Evolutionary conservation across 441 rosid species (phyloP), one percentile per base, ranked within the genome.

Genomic region (Bocquillonia castaneifolia): DNA sequence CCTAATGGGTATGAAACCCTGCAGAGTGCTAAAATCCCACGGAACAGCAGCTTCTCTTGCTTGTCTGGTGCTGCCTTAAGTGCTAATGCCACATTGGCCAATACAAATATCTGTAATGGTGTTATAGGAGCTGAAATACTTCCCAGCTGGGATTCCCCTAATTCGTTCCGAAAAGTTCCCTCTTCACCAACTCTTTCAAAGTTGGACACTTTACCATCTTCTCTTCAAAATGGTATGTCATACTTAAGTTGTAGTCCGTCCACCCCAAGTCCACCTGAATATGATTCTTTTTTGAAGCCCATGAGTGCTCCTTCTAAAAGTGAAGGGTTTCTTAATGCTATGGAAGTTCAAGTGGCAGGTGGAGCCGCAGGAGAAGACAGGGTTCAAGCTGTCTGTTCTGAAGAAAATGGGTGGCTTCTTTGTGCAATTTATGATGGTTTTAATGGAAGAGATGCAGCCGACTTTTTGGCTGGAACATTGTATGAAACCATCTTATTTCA

Each of bases 301-400:
- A 70, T 73, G 85, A 88, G 87, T 56, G 79, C 87, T 74, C 87
- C 93, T 77, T 80, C 84, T n/a, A 79, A 80, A 71, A 79, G 74
- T 71, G 93, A 92, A 61, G 82, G 93, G 50, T 91, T 88, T 74
- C 88, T 85, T 48, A 85, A 81, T 67, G 81, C 86, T 26, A 80
- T 72, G 80, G 96, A 94, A 74, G 85, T 92, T 59, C 97, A 94
- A 75, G 86, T 88, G 70, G 97, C 97, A 0, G 99, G 97, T 10
- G 99, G 99, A 62, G 99, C 99, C 64, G 99, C 99, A 8, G 99
- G 99, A 14, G 97, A 91, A 77, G 99, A 90, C 77, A 84, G 97
- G 65, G 97, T 94, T 73, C 99, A 91, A 71, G 99, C 96, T 48
- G 93, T 94, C 69, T 94, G 99, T 76, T 94, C 96, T 51, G 97